phyloP scores from a whole-genome alignment of 2,329 filamentous ascomycete species.

The Colletotrichum sidae region DNA sequence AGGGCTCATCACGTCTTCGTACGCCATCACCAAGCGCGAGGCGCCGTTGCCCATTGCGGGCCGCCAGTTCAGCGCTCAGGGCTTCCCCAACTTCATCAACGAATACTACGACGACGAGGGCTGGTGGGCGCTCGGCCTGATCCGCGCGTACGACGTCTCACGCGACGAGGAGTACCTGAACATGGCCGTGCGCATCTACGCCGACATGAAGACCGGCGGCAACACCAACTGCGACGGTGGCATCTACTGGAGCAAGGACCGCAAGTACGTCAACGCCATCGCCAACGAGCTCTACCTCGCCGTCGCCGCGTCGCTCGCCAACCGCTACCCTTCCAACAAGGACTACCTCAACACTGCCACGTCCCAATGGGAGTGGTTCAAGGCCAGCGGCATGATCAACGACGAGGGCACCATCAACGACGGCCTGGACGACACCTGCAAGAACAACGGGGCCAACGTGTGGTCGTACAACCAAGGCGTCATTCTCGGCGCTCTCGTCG shows the following conservation, averaged over 20 bases:
- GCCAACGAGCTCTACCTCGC: slow-evolving; percentile 69
- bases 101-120: slow-evolving; percentile 70
- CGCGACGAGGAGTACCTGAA: slow-evolving; percentile 63
- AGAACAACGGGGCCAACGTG: slow-evolving; percentile 62
- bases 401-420: slow-evolving; percentile 63
- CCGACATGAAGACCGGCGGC: slow-evolving; percentile 64
- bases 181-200: slow-evolving; percentile 64
- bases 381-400: slow-evolving; percentile 63
- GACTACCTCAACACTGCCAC: slow-evolving; percentile 62
- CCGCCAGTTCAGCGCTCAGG: slow-evolving; percentile 40
- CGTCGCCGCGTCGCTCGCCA: slow-evolving; percentile 64
- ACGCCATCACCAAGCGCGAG: slow-evolving; percentile 46
- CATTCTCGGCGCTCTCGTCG: slow-evolving; percentile 65
- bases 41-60: slow-evolving; percentile 43
- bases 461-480: slow-evolving; percentile 71
- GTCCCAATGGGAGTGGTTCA: slow-evolving; percentile 66
- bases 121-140: slow-evolving; percentile 73
- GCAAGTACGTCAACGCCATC: slow-evolving; percentile 64
- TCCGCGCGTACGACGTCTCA: slow-evolving; percentile 67
- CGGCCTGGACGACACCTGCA: slow-evolving; percentile 59
- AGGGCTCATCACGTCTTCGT: slow-evolving; percentile 53
- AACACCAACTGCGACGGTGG: slow-evolving; percentile 63
- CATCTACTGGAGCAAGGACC: slow-evolving; percentile 67
- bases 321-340: slow-evolving; percentile 54
- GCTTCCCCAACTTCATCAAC: slow-evolving; percentile 59